These are phyloP conservation scores for Agastache rugosa DNA, from an alignment of 257 asterid species.

Conservation along the genomic window DNA sequence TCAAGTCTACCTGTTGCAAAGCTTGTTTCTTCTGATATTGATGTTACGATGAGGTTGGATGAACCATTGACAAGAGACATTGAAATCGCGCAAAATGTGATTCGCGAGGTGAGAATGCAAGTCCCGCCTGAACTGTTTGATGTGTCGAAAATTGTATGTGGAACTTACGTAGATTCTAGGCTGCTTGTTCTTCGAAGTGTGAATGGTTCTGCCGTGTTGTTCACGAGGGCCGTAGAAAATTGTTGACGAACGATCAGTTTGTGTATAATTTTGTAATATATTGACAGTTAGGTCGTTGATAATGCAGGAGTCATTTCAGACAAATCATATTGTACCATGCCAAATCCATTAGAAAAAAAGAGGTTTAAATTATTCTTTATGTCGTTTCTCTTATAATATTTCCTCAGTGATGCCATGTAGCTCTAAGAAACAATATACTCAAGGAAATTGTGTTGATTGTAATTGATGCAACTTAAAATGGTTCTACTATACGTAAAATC, in stretches of 20 bases:
- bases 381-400: not conserved
- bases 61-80: constrained; percentile 54
- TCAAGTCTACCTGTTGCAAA: constrained; percentile 85
- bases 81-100: constrained; percentile 53
- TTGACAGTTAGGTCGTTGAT: constrained; percentile 23
- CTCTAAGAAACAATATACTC: too few species aligned
- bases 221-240: constrained; percentile 57
- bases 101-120: constrained; percentile 70
- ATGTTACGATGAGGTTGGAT: constrained; percentile 60
- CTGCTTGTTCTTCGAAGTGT: constrained; percentile 72
- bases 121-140: constrained; percentile 86
- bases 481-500: too few species aligned
- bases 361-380: not conserved
- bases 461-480: too few species aligned
- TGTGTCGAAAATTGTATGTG: constrained; percentile 78
- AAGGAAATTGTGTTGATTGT: too few species aligned
- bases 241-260: not conserved
- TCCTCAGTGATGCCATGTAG: too few species aligned
- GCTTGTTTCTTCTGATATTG: constrained; percentile 63
- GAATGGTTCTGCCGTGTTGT: constrained; percentile 73
- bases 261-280: not conserved
- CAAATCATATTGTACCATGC: not conserved
- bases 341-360: not conserved
- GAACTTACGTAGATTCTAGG: constrained; percentile 86
- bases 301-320: not conserved